Conservation (phyloP, 257 asterid genomes). For the Datura wrightii region DNA sequence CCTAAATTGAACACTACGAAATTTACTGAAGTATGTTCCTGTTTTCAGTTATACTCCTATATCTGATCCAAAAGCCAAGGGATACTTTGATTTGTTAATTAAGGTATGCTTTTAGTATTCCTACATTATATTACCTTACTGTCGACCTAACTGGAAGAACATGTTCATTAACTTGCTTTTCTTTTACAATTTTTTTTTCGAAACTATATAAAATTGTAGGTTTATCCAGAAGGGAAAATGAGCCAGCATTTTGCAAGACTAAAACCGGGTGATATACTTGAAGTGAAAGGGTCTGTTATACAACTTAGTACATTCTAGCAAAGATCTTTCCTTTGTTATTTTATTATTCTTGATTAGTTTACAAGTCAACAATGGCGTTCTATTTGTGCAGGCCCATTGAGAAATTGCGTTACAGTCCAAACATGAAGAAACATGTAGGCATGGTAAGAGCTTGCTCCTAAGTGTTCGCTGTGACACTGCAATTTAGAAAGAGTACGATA, state of each 20-base stretch:
- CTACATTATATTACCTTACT: constrained; percentile 7
- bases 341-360: constrained; percentile 14
- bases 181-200: constrained; percentile 3
- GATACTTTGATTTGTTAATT: constrained; percentile 87
- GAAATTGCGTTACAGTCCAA: constrained; percentile 83
- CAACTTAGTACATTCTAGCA: background rate
- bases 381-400: constrained; percentile 78
- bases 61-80: constrained; percentile 87
- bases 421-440: constrained; percentile 97
- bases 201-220: constrained; percentile 49
- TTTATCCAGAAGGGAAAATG: constrained; percentile 98
- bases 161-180: background rate
- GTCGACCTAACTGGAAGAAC: background rate
- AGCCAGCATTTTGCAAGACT: constrained; percentile 94
- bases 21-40: constrained; percentile 29
- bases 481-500: background rate
- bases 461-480: constrained; percentile 6
- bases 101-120: constrained; percentile 59
- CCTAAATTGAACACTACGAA: constrained; percentile 23
- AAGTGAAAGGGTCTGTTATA: constrained; percentile 86
- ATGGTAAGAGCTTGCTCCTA: constrained; percentile 64
- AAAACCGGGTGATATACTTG: constrained; percentile 91
- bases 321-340: background rate
- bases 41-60: constrained; percentile 93
- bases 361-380: constrained; percentile 22